Base-by-base conservation (phyloP, 306 rosid genomes). In the Vicia sativa region DNA sequence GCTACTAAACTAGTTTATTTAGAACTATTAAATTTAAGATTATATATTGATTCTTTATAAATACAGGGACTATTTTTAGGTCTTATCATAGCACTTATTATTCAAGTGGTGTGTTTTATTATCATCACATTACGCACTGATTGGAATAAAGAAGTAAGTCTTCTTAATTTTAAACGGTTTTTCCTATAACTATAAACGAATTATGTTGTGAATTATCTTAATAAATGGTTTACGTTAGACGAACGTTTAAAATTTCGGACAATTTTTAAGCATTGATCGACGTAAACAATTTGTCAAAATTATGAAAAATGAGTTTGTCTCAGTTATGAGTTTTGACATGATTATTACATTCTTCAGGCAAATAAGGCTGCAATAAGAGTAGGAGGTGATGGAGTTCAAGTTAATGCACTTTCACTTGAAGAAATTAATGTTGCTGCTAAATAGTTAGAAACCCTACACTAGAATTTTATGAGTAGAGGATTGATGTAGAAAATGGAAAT, bases 1-100 rank as follows among this genome's bases (percentile, higher is more conserved):
- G n/a, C n/a, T n/a, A n/a, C n/a, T n/a, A n/a, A n/a, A n/a, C n/a
- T n/a, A n/a, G n/a, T n/a, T n/a, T n/a, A n/a, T n/a, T n/a, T n/a
- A n/a, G n/a, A n/a, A n/a, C n/a, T n/a, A n/a, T n/a, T n/a, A n/a
- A n/a, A n/a, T n/a, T n/a, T n/a, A n/a, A n/a, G n/a, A n/a, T n/a
- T n/a, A n/a, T n/a, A n/a, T n/a, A n/a, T n/a, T n/a, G n/a, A n/a
- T n/a, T n/a, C n/a, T n/a, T n/a, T n/a, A n/a, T n/a, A n/a, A n/a
- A n/a, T n/a, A n/a, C n/a, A 83, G 88, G 84, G 86, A 5, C 75
- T 85, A 35, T 34, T 76, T 76, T 50, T 81, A 13, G 89, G 89
- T 9, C 60, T 85, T 31, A 3, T 75, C 9, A 21, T 46, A 14
- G 89, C 82, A 12, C 52, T 79, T 48, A 2, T 41, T 11, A 58